Percentiles rank a stretch among this genome's conserved stretches.
Conservation (phyloP, 495 filamentous ascomycete genomes). For the Penicillium coprophilum region DNA sequence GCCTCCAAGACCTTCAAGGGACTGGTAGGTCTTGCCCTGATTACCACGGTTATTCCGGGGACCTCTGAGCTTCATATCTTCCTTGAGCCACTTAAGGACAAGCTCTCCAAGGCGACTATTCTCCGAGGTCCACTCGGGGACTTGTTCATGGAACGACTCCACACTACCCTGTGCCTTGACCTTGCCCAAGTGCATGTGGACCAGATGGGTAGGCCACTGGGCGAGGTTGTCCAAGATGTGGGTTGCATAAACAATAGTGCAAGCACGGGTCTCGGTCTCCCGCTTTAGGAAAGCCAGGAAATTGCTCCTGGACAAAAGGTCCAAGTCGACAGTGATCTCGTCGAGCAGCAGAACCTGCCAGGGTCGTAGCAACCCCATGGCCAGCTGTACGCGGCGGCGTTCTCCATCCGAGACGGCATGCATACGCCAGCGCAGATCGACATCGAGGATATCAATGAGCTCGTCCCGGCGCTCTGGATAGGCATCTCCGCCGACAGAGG, state of each 20-base stretch:
- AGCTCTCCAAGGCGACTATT: constrained; percentile 80
- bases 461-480: constrained; percentile 82
- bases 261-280: constrained; percentile 78
- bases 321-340: constrained; percentile 96
- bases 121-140: constrained; percentile 45
- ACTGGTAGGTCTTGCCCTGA: constrained; percentile 71
- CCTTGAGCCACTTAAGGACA: constrained; percentile 82
- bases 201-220: constrained; percentile 90
- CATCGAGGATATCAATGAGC: constrained; percentile 82
- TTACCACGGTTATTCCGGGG: constrained; percentile 61
- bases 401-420: constrained; percentile 93
- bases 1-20: constrained; percentile 67
- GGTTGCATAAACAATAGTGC: constrained; percentile 95
- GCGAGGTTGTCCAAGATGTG: constrained; percentile 94
- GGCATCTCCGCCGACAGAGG: constrained; percentile 80
- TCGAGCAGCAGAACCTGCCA: constrained; percentile 91
- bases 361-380: constrained; percentile 92
- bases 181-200: constrained; percentile 86
- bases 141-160: constrained; percentile 51
- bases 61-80: constrained; percentile 78
- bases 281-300: constrained; percentile 85
- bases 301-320: constrained; percentile 76
- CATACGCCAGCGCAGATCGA: constrained; percentile 91
- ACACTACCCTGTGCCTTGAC: constrained; percentile 82
- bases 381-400: constrained; percentile 84